phyloP scores from a whole-genome alignment of 2,329 filamentous ascomycete species.

The Ascochyta pisi region DNA sequence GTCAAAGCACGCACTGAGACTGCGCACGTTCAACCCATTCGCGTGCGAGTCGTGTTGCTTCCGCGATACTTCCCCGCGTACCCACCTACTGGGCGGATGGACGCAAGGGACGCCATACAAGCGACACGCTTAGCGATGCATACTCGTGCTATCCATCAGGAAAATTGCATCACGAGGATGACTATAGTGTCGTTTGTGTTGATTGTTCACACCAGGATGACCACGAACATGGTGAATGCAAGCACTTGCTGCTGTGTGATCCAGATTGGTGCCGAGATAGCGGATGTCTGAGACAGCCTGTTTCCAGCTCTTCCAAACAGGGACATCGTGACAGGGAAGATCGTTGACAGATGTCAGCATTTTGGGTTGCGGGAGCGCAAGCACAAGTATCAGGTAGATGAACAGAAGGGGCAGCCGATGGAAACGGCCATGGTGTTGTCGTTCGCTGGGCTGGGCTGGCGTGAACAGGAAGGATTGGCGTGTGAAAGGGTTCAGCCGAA shows the following conservation, averaged over 20 bases:
- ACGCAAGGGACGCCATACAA: neutral
- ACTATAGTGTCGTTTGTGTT: neutral
- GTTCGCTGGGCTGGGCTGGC: conserved; percentile 1
- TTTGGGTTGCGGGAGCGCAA: conserved; percentile 2
- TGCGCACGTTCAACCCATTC: conserved; percentile 7
- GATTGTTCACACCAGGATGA: neutral
- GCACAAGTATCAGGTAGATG: conserved; percentile 8
- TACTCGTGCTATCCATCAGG: neutral
- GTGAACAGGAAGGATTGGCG: conserved; percentile 10
- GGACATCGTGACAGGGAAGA: conserved; percentile 6
- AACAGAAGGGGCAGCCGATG: conserved; percentile 7
- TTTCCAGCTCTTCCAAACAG: conserved; percentile 15
- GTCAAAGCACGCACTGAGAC: conserved; percentile 15
- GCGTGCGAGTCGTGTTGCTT: conserved; percentile 10
- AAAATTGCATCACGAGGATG: neutral
- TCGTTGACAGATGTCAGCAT: conserved; percentile 1
- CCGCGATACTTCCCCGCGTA: conserved; percentile 5
- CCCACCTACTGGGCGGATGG: neutral
- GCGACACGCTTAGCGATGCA: neutral
- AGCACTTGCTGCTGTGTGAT: conserved; percentile 7
- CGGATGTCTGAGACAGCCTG: conserved; percentile 17
- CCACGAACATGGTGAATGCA: neutral
- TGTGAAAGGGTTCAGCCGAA: conserved; percentile 7
- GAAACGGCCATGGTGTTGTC: conserved; percentile 15
- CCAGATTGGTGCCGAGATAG: conserved; percentile 16